Base-by-base conservation (phyloP, 2,329 filamentous ascomycete species). In the Beauveria rudraprayagi region DNA sequence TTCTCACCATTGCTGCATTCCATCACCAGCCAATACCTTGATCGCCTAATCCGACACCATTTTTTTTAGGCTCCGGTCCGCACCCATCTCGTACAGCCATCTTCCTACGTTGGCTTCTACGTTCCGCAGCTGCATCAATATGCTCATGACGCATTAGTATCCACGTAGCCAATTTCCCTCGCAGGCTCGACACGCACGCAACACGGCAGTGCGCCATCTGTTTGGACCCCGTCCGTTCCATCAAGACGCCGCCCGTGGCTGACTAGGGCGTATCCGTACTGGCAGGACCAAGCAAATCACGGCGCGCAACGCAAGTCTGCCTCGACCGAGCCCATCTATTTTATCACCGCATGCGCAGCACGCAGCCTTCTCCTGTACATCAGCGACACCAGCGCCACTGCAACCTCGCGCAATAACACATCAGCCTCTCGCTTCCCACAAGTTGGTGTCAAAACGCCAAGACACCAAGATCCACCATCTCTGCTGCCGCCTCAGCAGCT, bases 81-180 rank as follows among this genome's bases (percentile, higher is more conserved):
- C 14, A 50, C 17, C 47, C 26, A 30, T 34, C n/a, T 44, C 37
- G 24, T 44, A 54, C 19, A 10, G 34, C 37, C 16, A 55, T 55
- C 24, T 24, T 41, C 16, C 10, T 10, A 53, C 16, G 17, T 41
- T 44, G 16, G 10, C 16, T 19, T 46, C 10, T 4, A 14, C 30
- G 44, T 22, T 37, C 46, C 40, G 56, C 47, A 14, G 34, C 22
- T 57, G 55, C 44, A 57, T 28, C 52, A 52, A 52, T 43, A 51
- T 24, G 37, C 56, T 59, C 37, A 60, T 60, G 57, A 60, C 50
- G 57, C 57, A 54, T 43, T 11, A 41, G 57, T 60, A 60, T 60
- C 57, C 57, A 60, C 57, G 57, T 53, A 53, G 24, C 28, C 40
- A 53, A 60, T 54, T 28, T 54, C 57, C 56, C 56, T 28, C 56